These are phyloP conservation scores for Isoetes taiwanensis DNA, from an alignment of 75 land plant genomes.

Conservation along the genomic window DNA sequence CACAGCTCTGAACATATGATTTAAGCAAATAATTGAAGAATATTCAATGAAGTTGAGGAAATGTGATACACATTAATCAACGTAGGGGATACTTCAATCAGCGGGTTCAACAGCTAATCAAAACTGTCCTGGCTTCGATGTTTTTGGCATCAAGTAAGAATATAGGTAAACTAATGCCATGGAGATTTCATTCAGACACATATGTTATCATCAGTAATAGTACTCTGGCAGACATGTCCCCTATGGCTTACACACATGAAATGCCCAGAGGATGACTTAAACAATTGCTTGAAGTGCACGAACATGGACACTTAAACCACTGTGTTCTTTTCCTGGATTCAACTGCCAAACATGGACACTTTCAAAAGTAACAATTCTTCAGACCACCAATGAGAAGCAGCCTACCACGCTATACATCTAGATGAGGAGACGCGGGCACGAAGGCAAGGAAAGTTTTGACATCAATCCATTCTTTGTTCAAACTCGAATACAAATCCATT, in stretches of 20 bases:
- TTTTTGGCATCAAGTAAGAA: constrained; percentile 18
- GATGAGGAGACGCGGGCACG: constrained; percentile 23
- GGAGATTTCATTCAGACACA: constrained; percentile 20
- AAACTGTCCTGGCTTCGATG: constrained; percentile 15
- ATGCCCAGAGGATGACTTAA: constrained; percentile 10
- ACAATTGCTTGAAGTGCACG: constrained; percentile 24
- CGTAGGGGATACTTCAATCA: no score
- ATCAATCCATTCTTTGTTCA: constrained; percentile 19
- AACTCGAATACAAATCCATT: constrained; percentile 23
- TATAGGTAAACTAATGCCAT: constrained; percentile 39
- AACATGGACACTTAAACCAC: constrained; percentile 21
- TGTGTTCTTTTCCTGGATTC: constrained; percentile 17
- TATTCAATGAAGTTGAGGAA: no score
- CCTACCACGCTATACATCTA: constrained; percentile 19
- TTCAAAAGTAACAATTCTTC: constrained; percentile 24
- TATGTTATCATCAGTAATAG: constrained; percentile 21
- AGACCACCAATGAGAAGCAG: constrained; percentile 39
- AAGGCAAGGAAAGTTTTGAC: constrained; percentile 18
- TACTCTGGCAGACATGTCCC: constrained; percentile 25
- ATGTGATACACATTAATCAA: no score
- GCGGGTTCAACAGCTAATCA: constrained; percentile 29
- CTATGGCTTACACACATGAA: constrained; percentile 24
- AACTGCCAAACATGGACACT: constrained; percentile 33
- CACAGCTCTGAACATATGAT: no score
- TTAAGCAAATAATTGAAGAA: no score